These are phyloP conservation scores for Gossypium raimondii DNA, from an alignment of 345 rosid genomes.

Conservation along the genomic window DNA sequence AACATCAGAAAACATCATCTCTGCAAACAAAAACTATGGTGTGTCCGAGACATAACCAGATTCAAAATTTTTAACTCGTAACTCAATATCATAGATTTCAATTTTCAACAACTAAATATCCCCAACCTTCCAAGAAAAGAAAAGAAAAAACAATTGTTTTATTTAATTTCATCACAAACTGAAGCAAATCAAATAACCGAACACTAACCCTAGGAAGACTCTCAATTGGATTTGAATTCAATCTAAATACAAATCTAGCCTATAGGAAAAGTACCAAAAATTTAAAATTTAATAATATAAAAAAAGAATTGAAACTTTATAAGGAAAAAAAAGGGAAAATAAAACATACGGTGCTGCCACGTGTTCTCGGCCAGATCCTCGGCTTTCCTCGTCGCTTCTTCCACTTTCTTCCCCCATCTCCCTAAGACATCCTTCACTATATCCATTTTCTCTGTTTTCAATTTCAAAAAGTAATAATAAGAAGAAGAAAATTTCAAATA, in stretches of 20 bases:
- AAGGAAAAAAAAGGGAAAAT: background rate
- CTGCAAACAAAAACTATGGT: too few relatives aligned
- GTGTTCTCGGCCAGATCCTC: slow-evolving; percentile 60
- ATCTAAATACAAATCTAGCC: background rate
- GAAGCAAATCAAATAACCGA: background rate
- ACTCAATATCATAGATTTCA: background rate
- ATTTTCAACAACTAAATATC: background rate
- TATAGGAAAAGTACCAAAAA: background rate
- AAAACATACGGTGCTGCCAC: slow-evolving; percentile 39
- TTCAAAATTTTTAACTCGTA: background rate
- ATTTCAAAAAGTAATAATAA: slow-evolving; percentile 9
- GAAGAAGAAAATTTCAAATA: background rate
- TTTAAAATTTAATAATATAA: background rate
- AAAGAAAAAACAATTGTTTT: background rate
- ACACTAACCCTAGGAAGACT: background rate
- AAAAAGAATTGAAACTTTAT: background rate
- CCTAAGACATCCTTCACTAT: slow-evolving; percentile 51
- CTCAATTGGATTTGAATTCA: background rate
- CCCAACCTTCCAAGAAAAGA: background rate
- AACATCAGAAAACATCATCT: too few relatives aligned
- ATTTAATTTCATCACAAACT: background rate
- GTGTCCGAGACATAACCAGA: too few relatives aligned
- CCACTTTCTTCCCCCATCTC: slow-evolving; percentile 55
- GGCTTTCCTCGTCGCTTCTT: slow-evolving; percentile 59
- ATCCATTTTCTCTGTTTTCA: slow-evolving; percentile 48